Evolutionary conservation across 257 asterid genomes (phyloP).

Genomic region (Petunia axillaris): DNA sequence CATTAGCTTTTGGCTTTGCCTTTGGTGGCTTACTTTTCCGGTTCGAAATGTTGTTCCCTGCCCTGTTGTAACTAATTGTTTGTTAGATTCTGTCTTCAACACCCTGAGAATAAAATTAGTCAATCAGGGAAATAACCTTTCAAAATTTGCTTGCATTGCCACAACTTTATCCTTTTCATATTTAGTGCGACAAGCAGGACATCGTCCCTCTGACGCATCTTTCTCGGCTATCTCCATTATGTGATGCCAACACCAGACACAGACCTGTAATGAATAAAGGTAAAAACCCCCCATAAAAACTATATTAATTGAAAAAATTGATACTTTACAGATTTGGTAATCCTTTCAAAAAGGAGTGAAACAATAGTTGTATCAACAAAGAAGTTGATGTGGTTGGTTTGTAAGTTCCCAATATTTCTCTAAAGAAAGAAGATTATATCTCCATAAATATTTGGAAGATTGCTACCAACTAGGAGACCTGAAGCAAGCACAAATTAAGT

Average conservation of each 20-base stretch:
- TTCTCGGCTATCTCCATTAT: slow-evolving; percentile 95
- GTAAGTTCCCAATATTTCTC: slow-evolving; percentile 1
- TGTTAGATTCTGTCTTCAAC: slow-evolving; percentile 24
- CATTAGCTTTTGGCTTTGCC: slow-evolving; percentile 74
- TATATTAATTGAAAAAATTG: not conserved
- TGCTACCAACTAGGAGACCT: not conserved
- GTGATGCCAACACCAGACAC: slow-evolving; percentile 99
- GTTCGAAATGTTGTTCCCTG: slow-evolving; percentile 51
- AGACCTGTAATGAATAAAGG: slow-evolving; percentile 52
- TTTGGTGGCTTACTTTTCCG: slow-evolving; percentile 75
- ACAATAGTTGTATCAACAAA: not conserved
- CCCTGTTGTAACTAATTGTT: slow-evolving; percentile 44
- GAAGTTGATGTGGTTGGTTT: not conserved
- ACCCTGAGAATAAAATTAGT: slow-evolving; percentile 23
- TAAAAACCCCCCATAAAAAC: slow-evolving; percentile 7
- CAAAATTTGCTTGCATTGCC: slow-evolving; percentile 73
- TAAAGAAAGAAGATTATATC: not conserved
- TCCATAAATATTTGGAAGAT: slow-evolving; percentile 9
- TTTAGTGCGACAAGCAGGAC: slow-evolving; percentile 87
- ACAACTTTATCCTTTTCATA: slow-evolving; percentile 91
- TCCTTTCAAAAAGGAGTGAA: slow-evolving; percentile 18
- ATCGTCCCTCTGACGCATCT: slow-evolving; percentile 81
- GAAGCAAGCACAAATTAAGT: slow-evolving; percentile 17
- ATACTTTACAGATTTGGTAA: not conserved
- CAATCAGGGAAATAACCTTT: slow-evolving; percentile 52